These are phyloP conservation scores for Podospora bellae-mahoneyi DNA, from an alignment of 495 filamentous ascomycete genomes.

Conservation along the genomic window DNA sequence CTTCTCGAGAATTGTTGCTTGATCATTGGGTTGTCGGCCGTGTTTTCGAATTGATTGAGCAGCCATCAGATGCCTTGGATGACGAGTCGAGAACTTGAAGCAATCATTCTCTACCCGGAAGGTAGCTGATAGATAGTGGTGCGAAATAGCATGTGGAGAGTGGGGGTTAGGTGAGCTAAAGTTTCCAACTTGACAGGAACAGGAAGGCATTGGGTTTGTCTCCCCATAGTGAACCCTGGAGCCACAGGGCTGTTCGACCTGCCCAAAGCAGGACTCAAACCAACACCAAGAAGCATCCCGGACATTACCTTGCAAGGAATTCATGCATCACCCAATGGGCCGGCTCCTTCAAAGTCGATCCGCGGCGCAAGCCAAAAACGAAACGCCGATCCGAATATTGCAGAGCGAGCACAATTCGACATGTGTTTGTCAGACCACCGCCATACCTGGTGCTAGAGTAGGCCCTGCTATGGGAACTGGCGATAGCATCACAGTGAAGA, in stretches of 20 bases:
- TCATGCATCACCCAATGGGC: constrained; percentile 4
- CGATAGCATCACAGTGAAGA: background rate
- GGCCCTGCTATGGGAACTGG: background rate
- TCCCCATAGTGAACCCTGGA: background rate
- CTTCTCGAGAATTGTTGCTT: background rate
- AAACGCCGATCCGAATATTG: background rate
- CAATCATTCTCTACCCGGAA: background rate
- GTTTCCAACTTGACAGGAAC: background rate
- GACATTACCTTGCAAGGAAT: constrained; percentile 4
- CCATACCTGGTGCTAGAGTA: background rate
- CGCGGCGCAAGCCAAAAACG: background rate
- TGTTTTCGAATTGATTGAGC: background rate
- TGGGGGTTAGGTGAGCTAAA: background rate
- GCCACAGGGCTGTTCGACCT: background rate
- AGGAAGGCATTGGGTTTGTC: background rate
- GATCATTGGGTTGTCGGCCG: background rate
- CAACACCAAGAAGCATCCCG: background rate
- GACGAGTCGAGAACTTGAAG: background rate
- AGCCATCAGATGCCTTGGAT: background rate
- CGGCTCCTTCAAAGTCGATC: background rate
- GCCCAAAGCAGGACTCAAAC: background rate
- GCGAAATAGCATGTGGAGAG: background rate
- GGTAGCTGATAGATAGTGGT: background rate
- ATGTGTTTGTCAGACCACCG: background rate
- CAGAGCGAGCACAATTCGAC: background rate